These are phyloP conservation scores for Crithidia expoeki DNA, from an alignment of 208 protist genomes.

Conservation along the genomic window DNA sequence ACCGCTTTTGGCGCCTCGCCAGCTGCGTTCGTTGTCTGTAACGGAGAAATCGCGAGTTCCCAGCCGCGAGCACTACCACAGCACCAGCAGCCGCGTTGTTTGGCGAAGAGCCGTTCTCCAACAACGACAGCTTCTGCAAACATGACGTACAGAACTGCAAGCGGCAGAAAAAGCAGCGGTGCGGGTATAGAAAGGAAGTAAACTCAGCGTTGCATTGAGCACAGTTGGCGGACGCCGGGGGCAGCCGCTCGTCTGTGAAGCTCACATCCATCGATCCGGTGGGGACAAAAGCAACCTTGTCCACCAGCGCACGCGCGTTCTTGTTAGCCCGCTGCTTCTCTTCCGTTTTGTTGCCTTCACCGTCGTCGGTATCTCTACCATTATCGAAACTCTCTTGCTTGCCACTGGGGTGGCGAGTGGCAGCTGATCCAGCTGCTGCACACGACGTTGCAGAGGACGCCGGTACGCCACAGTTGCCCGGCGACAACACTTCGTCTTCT, in stretches of 20 bases:
- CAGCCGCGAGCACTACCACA: not conserved
- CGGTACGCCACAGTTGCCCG: not conserved
- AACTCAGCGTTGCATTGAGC: constrained; percentile 67
- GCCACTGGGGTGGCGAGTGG: not conserved
- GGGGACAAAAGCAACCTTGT: not conserved
- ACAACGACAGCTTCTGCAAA: constrained; percentile 40
- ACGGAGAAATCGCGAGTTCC: not conserved
- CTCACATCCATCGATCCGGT: constrained; percentile 5
- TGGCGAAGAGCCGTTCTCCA: not conserved
- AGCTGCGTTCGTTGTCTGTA: not conserved
- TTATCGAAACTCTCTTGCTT: not conserved
- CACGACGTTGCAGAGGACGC: not conserved
- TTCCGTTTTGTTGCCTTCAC: not conserved
- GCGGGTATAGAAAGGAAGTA: constrained; percentile 59
- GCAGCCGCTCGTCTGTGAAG: constrained; percentile 46
- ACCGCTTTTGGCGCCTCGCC: constrained; percentile 1
- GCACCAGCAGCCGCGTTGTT: not conserved
- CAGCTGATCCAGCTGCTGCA: too few species aligned
- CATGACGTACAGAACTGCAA: constrained; percentile 65
- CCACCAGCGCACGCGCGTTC: not conserved
- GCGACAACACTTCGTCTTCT: not conserved
- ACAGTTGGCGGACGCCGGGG: constrained; percentile 44
- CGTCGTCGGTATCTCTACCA: not conserved
- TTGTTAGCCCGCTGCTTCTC: not conserved
- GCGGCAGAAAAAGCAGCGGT: constrained; percentile 74